Base-by-base conservation (phyloP, 305 asterid species). In the Solanum hybrid region DNA sequence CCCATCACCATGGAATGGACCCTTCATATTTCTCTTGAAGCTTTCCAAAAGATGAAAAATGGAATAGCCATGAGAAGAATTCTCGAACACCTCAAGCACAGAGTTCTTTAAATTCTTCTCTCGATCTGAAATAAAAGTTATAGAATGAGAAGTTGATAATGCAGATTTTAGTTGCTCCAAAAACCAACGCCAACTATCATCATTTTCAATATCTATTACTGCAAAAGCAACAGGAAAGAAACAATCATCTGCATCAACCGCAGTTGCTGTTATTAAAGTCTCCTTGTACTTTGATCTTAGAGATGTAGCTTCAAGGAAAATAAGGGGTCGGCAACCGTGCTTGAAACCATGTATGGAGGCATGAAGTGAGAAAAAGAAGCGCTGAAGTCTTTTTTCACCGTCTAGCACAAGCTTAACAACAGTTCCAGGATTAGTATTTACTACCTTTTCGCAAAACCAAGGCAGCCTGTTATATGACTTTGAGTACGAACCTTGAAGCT, bases 1-100 rank as follows among this genome's bases (percentile, higher is more conserved):
- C 90, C 98, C 98, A 91, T 97, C 99, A 65, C 97, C 98, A 20
- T 93, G 89, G 91, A 96, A 95, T 36, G 98, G 98, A 82, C 98
- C 98, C 92, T 90, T 95, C 94, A 95, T 89, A 93, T 92, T 95
- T 90, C 94, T 93, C 94, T 94, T 95, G 92, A 97, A 96, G 93
- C 97, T 95, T 92, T 95, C 98, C 92, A 95, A 15, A 27, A 97
- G 97, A 91, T 96, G 98, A 93, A 91, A 93, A 88, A 96, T 93
- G 41, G 98, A 96, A 91, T 95, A 96, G 90, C 99, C 99, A 91
- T 93, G 93, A 92, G 90, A 83, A 89, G 96, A 93, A 92, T 94
- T 92, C 90, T 91, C 96, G 92, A 95, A 97, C 78, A 95, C 94
- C 90, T 95, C 96, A 37, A 83, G 92, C 89, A 96, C 91, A n/a